Evolutionary conservation across 345 rosid species (phyloP).

Genomic region (Sisymbrium irio): DNA sequence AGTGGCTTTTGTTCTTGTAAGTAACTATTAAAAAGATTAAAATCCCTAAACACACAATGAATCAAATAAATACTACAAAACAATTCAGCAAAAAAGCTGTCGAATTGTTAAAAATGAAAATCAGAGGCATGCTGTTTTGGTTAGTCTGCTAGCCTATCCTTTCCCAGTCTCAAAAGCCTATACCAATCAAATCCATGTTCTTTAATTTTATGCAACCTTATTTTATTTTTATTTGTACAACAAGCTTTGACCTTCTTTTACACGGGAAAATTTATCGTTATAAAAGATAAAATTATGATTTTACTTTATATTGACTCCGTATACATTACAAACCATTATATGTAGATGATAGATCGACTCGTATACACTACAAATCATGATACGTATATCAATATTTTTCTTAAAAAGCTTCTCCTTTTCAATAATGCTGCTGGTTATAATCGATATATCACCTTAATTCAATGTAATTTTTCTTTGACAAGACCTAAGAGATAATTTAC

Average conservation of each 20-base stretch:
- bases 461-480: background rate
- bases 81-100: background rate
- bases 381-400: background rate
- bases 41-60: background rate
- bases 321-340: constrained; percentile 8
- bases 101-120: background rate
- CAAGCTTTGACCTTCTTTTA: constrained; percentile 10
- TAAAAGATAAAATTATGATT: background rate
- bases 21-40: background rate
- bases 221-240: background rate
- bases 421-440: background rate
- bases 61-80: background rate
- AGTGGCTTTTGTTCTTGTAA: background rate
- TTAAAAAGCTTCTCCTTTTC: background rate
- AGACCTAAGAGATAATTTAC: background rate
- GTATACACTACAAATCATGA: constrained; percentile 5
- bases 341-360: background rate
- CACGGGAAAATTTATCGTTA: background rate
- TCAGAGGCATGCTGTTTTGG: constrained; percentile 20
- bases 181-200: constrained; percentile 19
- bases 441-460: background rate
- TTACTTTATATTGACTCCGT: constrained; percentile 19
- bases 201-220: background rate
- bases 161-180: constrained; percentile 35
- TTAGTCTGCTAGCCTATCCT: constrained; percentile 18